Percentiles rank a stretch among this genome's conserved stretches.
These are phyloP conservation scores for Rhododendron griersonianum DNA, from an alignment of 148 eudicot genomes.

Conservation along the genomic window DNA sequence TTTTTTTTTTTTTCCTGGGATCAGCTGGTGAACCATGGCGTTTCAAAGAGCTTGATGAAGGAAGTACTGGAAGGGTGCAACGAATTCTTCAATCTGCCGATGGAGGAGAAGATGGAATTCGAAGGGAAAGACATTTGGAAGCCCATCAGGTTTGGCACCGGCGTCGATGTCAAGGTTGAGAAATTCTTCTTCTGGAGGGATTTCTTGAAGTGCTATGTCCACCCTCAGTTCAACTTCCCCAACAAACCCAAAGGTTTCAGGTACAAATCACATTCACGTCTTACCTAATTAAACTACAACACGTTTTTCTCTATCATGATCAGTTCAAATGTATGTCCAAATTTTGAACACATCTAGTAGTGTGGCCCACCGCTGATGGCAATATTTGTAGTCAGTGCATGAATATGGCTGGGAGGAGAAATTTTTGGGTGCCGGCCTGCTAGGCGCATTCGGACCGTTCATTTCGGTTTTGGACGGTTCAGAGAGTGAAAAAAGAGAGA, in stretches of 20 bases:
- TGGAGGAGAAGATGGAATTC: slow-evolving; percentile 45
- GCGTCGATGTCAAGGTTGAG: slow-evolving; percentile 27
- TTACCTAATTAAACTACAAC: not conserved
- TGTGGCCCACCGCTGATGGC: no score
- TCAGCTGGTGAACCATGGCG: slow-evolving; percentile 61
- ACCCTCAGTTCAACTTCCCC: slow-evolving; percentile 41
- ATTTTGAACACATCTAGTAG: no score
- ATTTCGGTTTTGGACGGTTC: no score
- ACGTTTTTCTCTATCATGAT: no score
- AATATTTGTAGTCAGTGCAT: no score
- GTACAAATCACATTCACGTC: not conserved
- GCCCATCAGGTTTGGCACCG: slow-evolving; percentile 41
- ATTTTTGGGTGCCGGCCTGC: no score
- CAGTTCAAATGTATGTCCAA: no score
- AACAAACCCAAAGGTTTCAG: slow-evolving; percentile 27
- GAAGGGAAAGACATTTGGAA: slow-evolving; percentile 33
- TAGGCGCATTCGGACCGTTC: rapidly evolving
- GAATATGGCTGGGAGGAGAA: no score
- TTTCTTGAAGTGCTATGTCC: slow-evolving; percentile 33
- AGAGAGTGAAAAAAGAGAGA: no score
- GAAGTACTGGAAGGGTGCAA: slow-evolving; percentile 25
- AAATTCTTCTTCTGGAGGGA: slow-evolving; percentile 32
- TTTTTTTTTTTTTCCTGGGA: not conserved
- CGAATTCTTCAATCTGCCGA: slow-evolving; percentile 42
- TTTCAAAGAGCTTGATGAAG: slow-evolving; percentile 39